phyloP scores from a whole-genome alignment of 139 green algal genomes.

The Tetradesmus lagerheimii region DNA sequence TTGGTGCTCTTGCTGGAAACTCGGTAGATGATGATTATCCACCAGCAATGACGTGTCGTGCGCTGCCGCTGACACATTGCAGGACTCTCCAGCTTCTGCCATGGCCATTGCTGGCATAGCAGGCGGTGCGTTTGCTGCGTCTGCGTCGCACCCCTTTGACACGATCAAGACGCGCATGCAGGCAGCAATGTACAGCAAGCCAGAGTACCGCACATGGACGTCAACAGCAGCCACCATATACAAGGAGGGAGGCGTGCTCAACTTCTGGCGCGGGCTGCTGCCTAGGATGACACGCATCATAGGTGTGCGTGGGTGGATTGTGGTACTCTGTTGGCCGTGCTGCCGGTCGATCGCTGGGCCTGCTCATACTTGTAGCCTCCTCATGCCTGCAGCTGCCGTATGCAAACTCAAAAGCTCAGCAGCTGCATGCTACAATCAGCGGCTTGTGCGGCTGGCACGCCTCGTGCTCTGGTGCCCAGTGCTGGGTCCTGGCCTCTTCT shows the following conservation, averaged over 20 bases:
- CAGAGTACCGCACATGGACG: slow-evolving; percentile 66
- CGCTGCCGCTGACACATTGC: too few relatives aligned
- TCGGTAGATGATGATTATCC: too few relatives aligned
- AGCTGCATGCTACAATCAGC: too few relatives aligned
- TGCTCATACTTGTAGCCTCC: neutral
- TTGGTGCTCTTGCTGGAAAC: too few relatives aligned
- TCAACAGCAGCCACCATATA: slow-evolving; percentile 61
- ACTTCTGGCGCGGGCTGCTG: slow-evolving; percentile 72
- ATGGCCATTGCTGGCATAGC: slow-evolving; percentile 72
- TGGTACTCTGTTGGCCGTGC: too few relatives aligned
- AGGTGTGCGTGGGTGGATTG: slow-evolving; percentile 56
- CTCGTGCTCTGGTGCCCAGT: too few relatives aligned
- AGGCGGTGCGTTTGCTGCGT: slow-evolving; percentile 79
- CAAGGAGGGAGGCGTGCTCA: slow-evolving; percentile 60
- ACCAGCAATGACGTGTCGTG: too few relatives aligned
- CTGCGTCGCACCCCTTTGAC: slow-evolving; percentile 88
- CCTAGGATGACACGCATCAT: slow-evolving; percentile 74
- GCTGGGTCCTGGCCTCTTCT: too few relatives aligned
- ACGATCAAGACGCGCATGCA: slow-evolving; percentile 93
- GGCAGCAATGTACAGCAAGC: slow-evolving; percentile 73
- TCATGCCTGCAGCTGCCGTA: neutral
- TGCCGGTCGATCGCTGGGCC: too few relatives aligned
- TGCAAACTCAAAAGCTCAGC: too few relatives aligned
- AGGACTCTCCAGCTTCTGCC: slow-evolving; percentile 55
- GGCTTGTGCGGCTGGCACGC: too few relatives aligned